Evolutionary conservation across 257 asterid species (phyloP).

Genomic region (Scutellaria galericulata): DNA sequence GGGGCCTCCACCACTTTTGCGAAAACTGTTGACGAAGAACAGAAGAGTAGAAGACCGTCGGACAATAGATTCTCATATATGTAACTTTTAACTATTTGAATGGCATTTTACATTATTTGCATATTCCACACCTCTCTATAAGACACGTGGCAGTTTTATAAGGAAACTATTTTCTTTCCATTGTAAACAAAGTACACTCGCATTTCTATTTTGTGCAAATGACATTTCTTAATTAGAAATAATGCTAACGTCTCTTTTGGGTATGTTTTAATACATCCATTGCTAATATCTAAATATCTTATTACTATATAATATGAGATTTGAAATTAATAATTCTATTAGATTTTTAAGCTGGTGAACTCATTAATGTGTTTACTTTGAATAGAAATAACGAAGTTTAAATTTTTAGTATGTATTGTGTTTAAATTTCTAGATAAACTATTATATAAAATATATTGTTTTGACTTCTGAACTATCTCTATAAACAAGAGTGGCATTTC

Average conservation of each 20-base stretch:
- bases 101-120: constrained; percentile 22
- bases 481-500: background rate
- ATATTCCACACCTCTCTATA: background rate
- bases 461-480: background rate
- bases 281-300: no score
- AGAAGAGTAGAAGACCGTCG: constrained; percentile 12
- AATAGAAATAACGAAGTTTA: no score
- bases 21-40: constrained; percentile 32
- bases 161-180: background rate
- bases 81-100: constrained; percentile 11
- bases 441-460: background rate
- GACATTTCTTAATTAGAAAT: no score
- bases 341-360: no score
- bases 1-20: background rate
- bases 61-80: constrained; percentile 32
- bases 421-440: no score
- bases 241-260: no score
- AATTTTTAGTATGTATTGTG: no score
- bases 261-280: no score
- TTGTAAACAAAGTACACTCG: background rate
- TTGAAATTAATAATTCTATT: no score
- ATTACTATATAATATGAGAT: no score
- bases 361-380: no score
- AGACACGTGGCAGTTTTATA: constrained; percentile 24
- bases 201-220: background rate